phyloP scores from a whole-genome alignment of 306 rosid species.

The Casuarina glauca region DNA sequence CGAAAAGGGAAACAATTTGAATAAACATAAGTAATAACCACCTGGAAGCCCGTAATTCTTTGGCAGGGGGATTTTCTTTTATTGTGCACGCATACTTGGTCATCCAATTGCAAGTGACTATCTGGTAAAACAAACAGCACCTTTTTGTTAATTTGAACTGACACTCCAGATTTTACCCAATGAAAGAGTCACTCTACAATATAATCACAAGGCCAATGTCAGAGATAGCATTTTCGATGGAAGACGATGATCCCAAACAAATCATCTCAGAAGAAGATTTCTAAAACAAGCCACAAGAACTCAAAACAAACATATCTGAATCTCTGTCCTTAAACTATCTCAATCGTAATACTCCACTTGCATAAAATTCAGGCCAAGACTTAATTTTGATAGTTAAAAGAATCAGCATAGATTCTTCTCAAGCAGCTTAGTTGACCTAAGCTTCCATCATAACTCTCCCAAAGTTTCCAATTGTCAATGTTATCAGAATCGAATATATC shows the following conservation, averaged over 20 bases:
- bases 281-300: not conserved
- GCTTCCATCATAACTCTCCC: not conserved
- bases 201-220: not conserved
- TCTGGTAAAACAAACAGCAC: constrained; percentile 52
- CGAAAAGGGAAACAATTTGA: not conserved
- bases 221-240: not conserved
- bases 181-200: not conserved
- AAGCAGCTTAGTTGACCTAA: constrained; percentile 2
- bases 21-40: constrained; percentile 25
- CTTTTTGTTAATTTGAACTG: constrained; percentile 18
- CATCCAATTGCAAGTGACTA: constrained; percentile 65
- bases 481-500: not conserved
- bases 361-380: not conserved
- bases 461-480: not conserved
- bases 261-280: not conserved
- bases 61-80: constrained; percentile 79
- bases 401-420: not conserved
- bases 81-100: constrained; percentile 51
- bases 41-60: constrained; percentile 92
- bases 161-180: not conserved
- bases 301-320: not conserved
- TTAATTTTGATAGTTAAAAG: not conserved
- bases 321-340: not conserved
- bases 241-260: not conserved
- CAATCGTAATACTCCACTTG: not conserved